phyloP scores from a whole-genome alignment of 139 green algal genomes.

The Closterium sp. region DNA sequence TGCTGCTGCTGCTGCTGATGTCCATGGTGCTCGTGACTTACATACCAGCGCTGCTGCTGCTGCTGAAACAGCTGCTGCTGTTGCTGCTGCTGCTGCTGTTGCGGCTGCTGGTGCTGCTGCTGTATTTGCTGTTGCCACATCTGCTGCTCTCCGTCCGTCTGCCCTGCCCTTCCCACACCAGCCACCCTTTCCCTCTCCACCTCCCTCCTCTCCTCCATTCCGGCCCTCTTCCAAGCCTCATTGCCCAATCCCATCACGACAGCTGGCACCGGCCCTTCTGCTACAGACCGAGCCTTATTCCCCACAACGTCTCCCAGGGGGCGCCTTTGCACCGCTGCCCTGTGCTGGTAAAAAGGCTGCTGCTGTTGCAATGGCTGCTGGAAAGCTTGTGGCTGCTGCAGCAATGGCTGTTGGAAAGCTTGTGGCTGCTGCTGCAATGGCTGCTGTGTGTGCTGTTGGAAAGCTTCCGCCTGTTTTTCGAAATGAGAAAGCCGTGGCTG shows the following conservation, averaged over 20 bases:
- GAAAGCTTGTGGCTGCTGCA: too few species aligned
- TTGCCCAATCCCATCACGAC: neutral
- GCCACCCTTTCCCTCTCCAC: neutral
- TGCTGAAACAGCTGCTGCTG: neutral
- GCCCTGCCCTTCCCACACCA: neutral
- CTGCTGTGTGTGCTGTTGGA: neutral
- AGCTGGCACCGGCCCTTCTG: neutral
- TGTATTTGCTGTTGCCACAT: neutral
- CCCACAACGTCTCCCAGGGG: neutral
- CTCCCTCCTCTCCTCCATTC: neutral
- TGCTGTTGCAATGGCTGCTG: neutral
- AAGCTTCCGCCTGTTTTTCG: neutral
- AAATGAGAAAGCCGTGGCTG: too few species aligned
- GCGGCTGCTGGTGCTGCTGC: neutral
- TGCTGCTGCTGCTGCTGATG: neutral
- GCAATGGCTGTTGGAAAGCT: too few species aligned
- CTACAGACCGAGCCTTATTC: neutral
- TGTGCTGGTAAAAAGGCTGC: neutral
- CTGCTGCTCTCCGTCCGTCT: neutral
- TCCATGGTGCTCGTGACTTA: neutral
- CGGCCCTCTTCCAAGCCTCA: neutral
- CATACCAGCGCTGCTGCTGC: neutral
- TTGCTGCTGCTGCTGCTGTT: neutral
- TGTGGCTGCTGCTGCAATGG: neutral
- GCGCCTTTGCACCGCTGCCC: neutral